A percentile compares a stretch with the other conserved stretches of the same genome.
These are phyloP conservation scores for Backusella morwellensis DNA, from an alignment of 192 early-diverging fungal species.

Conservation along the genomic window DNA sequence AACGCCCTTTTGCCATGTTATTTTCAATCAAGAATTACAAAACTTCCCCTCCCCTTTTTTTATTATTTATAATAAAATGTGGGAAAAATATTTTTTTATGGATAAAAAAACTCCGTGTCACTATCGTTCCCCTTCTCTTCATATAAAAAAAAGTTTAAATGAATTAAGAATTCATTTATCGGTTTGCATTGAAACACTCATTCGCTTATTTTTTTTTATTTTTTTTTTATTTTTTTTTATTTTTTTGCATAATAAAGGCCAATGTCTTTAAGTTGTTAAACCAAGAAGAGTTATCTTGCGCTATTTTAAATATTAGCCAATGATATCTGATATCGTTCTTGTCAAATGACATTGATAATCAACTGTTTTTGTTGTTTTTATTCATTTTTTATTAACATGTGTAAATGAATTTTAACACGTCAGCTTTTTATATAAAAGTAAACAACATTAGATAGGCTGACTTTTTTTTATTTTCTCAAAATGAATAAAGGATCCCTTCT, in stretches of 20 bases:
- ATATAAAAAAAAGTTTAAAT: conserved; percentile 1
- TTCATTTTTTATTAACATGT: neutral
- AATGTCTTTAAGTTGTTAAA: neutral
- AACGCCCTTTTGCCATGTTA: neutral
- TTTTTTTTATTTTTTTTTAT: neutral
- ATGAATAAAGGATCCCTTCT: neutral
- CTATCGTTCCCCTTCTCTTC: neutral
- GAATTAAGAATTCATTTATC: neutral
- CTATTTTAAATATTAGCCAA: neutral
- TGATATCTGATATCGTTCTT: neutral
- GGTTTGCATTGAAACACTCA: neutral
- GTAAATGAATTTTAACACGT: neutral
- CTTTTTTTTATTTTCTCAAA: neutral
- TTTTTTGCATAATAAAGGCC: neutral
- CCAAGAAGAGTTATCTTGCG: neutral
- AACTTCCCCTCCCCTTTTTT: neutral
- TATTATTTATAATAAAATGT: neutral
- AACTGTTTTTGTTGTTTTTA: neutral
- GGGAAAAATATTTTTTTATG: neutral
- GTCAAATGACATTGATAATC: neutral
- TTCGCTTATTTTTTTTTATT: neutral
- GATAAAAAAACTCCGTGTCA: neutral
- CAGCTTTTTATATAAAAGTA: neutral
- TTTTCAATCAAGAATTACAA: neutral
- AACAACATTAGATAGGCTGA: neutral